Evolutionary conservation across 371 early-diverging fungal genomes (phyloP).

Genomic region (Syncephalastrum contaminatum): DNA sequence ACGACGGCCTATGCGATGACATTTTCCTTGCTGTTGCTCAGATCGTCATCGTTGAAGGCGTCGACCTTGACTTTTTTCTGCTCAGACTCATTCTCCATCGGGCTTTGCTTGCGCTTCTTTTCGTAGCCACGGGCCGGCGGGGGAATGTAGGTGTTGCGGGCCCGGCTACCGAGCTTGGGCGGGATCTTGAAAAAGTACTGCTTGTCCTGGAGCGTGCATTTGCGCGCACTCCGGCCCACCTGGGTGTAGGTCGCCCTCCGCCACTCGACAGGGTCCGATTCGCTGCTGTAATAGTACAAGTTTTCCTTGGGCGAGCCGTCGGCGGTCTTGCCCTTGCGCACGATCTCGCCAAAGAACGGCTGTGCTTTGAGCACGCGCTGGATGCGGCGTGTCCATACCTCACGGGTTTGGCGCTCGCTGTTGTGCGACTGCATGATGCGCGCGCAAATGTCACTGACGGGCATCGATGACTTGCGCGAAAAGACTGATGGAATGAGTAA

Average conservation of each 20-base stretch:
- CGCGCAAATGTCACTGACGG: slow-evolving; percentile 48
- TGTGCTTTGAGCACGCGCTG: slow-evolving; percentile 31
- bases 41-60: too few relatives aligned
- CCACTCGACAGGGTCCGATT: slow-evolving; percentile 59
- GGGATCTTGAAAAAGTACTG: slow-evolving; percentile 71
- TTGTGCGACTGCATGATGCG: slow-evolving; percentile 45
- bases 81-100: not conserved
- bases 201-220: slow-evolving; percentile 65
- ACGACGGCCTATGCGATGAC: too few relatives aligned
- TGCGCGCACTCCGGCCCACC: slow-evolving; percentile 61
- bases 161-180: slow-evolving; percentile 60
- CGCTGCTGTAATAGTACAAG: slow-evolving; percentile 62
- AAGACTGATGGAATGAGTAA: slow-evolving; percentile 22
- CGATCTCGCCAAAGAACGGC: slow-evolving; percentile 58
- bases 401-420: slow-evolving; percentile 30
- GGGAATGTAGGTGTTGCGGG: slow-evolving; percentile 47
- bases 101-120: slow-evolving; percentile 4
- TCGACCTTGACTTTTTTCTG: slow-evolving; percentile 1
- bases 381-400: slow-evolving; percentile 40
- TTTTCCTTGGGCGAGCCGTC: slow-evolving; percentile 63
- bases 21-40: too few relatives aligned
- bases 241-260: slow-evolving; percentile 52
- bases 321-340: slow-evolving; percentile 64
- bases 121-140: slow-evolving; percentile 33
- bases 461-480: slow-evolving; percentile 50